Percentiles rank a stretch among this genome's conserved stretches.
phyloP scores from a whole-genome alignment of 2,329 filamentous ascomycete genomes.

The Alternaria gansuensis region DNA sequence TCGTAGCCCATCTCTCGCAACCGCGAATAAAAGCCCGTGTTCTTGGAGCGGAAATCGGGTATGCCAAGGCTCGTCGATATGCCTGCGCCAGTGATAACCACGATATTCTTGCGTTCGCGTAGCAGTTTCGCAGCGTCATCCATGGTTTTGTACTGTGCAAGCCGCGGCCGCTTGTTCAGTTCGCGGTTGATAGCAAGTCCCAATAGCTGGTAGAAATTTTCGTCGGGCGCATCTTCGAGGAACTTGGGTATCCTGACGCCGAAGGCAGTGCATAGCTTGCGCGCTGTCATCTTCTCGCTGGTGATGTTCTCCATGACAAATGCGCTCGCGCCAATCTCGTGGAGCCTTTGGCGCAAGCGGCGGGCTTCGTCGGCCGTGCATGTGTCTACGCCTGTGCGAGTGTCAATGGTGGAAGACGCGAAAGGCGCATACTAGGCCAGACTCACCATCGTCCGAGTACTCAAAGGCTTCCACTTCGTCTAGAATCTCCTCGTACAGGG shows the following conservation, averaged over 20 bases:
- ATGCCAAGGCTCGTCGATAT: constrained; percentile 97
- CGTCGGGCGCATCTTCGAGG: constrained; percentile 75
- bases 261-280: constrained; percentile 87
- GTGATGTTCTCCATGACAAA: constrained; percentile 70
- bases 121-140: constrained; percentile 86
- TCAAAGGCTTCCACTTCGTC: constrained; percentile 45
- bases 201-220: constrained; percentile 77
- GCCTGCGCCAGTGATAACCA: constrained; percentile 93
- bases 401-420: constrained; percentile 21
- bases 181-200: constrained; percentile 81
- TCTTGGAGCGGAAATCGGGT: constrained; percentile 94
- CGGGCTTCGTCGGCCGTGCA: constrained; percentile 65
- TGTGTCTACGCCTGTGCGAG: constrained; percentile 34
- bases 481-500: constrained; percentile 48
- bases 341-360: constrained; percentile 74
- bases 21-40: constrained; percentile 88
- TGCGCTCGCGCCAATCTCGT: constrained; percentile 76
- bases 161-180: constrained; percentile 80
- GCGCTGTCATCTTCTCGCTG: constrained; percentile 74
- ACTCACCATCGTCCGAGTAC: constrained; percentile 37
- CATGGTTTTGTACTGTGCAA: constrained; percentile 81
- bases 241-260: constrained; percentile 77
- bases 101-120: constrained; percentile 78
- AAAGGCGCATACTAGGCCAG: background rate
- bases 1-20: constrained; percentile 77